A percentile compares a stretch with the other conserved stretches of the same genome.
Conservation (phyloP, 306 rosid genomes). For the Citrullus amarus region DNA sequence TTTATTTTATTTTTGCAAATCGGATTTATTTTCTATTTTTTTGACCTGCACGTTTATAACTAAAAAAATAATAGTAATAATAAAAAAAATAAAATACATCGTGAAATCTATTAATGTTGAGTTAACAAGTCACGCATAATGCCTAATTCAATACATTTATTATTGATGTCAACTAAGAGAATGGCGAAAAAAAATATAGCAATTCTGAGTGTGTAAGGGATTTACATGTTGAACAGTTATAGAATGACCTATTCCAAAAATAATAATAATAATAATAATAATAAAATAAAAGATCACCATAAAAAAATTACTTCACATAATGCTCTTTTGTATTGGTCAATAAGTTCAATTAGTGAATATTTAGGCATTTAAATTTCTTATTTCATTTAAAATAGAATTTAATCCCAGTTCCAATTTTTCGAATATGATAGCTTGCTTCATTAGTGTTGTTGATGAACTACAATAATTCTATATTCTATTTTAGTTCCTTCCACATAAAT, state of each 20-base stretch:
- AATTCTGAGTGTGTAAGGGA: not conserved
- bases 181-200: not conserved
- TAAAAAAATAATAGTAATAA: too few species aligned
- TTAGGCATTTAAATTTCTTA: not conserved
- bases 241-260: too few species aligned
- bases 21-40: too few species aligned
- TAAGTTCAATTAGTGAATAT: not conserved
- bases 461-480: not conserved
- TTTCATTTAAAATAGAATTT: not conserved
- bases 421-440: not conserved
- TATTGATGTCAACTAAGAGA: not conserved
- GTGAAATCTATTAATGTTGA: not conserved
- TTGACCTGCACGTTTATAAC: not conserved
- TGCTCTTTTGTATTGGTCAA: not conserved
- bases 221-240: too few species aligned
- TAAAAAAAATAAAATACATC: too few species aligned
- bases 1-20: too few species aligned
- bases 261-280: too few species aligned
- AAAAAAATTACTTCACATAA: not conserved
- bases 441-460: not conserved
- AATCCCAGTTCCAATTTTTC: not conserved
- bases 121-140: not conserved
- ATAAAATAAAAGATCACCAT: too few species aligned
- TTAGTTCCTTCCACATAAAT: not conserved
- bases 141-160: not conserved